Base-by-base conservation (phyloP, 805 yeast species). In the Spencermartinsiella europaea region DNA sequence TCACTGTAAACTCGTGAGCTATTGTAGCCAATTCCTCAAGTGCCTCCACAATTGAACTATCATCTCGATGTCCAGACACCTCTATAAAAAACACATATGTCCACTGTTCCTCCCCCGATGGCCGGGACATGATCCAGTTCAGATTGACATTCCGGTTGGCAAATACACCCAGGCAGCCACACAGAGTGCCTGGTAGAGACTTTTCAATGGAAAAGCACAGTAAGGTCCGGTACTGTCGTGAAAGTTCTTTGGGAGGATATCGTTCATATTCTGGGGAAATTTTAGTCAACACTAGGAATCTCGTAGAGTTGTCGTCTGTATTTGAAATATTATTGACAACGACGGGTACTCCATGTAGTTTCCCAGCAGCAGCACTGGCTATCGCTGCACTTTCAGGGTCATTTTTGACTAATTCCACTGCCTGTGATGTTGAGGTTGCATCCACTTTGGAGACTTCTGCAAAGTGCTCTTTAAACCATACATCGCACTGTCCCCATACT, bases 401-500 rank as follows among this genome's bases (percentile, higher is more conserved):
- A 21, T 45, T 58, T 35, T 53, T 71, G 2, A 86, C 84, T 39
- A 75, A 63, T 51, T 79, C 79, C 0, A 93, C 96, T 0, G 96
- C 98, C 54, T 76, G 77, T 0, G 96, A 83, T 0, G 98, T 91
- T 0, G 96, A 87, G 1, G 75, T 71, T 2, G 82, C 73, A 63
- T 89, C 96, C 15, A 84, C 70, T 49, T 66, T 73, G 43, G 73
- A 74, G 28, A 76, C 69, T 12, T 61, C 46, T 48, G 60, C 69
- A 51, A 52, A 52, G 16, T 69, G 60, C 40, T 54, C 42, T 27
- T 52, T 42, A 36, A 85, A 61, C 68, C 85, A 93, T 19, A 68
- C 62, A 2, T 74, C 69, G 42, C 86, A 82, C 62, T 91, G 99
- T 7, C 96, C 95, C 99, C 99, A 91, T 0, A 90, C 99, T 64